Evolutionary conservation across 208 protist genomes (phyloP), one percentile per base, ranked within the genome.

Genomic region (Leishmania lainsoni): DNA sequence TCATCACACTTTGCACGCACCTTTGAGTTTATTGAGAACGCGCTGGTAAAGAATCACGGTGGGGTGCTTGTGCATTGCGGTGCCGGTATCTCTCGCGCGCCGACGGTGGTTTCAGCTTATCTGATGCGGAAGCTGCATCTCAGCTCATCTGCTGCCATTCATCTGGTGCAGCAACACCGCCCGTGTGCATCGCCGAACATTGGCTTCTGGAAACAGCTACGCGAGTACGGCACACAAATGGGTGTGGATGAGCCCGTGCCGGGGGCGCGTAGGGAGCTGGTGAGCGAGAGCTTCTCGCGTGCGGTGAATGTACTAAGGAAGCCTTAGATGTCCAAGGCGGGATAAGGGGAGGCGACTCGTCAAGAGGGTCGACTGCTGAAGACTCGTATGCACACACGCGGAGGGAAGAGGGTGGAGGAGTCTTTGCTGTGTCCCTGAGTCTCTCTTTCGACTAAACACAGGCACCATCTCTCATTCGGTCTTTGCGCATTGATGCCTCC

Each of bases 1-100:
- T 9, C 70, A 29, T 80, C 58, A 3, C 87, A 90, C 83, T 94
- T 97, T 66, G 76, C 54, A 9, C 81, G 77, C 29, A 92, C 91
- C 6, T 94, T 91, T 76, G 85, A 91, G 42, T 97, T 96, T 81
- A 95, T 96, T 69, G 91, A 95, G 69, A 86, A 86, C 5, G 91
- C 90, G 45, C 56, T 93, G 17, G 85, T 90, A 20, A 80, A 82
- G 56, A 54, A 66, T n/a, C 84, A 86, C 52, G 89, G 87, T 10
- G 87, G 72, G 0, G 91, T 97, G 29, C 84, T 95, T 9, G 91
- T 97, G 69, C 94, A 97, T 78, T 97, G 94, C 74, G 94, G 92
- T 0, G 92, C 91, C 5, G 94, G 92, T 61, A 97, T 97, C 75
- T 96, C 92, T 2, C 90, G 94, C 48, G 92, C 91, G 8, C 91